Percentiles rank a stretch among this genome's conserved stretches.
These are phyloP conservation scores for Pseudonectria foliicola DNA, from an alignment of 2,329 filamentous ascomycete genomes.

Conservation along the genomic window DNA sequence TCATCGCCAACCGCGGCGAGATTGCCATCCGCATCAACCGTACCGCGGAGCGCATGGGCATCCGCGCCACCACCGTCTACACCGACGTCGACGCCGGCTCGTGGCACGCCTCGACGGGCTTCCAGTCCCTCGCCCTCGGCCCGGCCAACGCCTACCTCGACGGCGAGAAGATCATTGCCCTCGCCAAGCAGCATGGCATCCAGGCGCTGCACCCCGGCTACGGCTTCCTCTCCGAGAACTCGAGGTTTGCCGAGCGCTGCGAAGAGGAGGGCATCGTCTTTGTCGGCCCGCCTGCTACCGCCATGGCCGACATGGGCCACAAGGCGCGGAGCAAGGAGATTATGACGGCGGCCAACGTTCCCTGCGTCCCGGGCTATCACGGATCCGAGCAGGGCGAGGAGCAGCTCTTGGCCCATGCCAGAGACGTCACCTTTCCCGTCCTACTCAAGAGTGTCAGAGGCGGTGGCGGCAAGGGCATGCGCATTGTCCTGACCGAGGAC, in stretches of 20 bases:
- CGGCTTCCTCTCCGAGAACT: slow-evolving; percentile 92
- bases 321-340: slow-evolving; percentile 93
- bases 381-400: slow-evolving; percentile 69
- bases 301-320: slow-evolving; percentile 86
- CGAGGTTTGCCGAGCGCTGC: slow-evolving; percentile 80
- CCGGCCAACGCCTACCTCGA: slow-evolving; percentile 84
- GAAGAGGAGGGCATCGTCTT: slow-evolving; percentile 87
- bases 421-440: slow-evolving; percentile 61
- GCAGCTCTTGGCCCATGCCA: slow-evolving; percentile 60
- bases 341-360: slow-evolving; percentile 90
- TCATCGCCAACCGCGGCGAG: slow-evolving; percentile 95
- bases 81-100: slow-evolving; percentile 83
- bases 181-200: slow-evolving; percentile 80
- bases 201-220: slow-evolving; percentile 94
- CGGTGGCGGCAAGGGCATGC: slow-evolving; percentile 79
- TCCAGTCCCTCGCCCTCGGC: slow-evolving; percentile 77
- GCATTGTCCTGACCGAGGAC: slow-evolving; percentile 60
- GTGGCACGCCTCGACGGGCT: slow-evolving; percentile 82
- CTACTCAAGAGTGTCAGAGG: slow-evolving; percentile 74
- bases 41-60: slow-evolving; percentile 82
- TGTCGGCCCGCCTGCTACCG: slow-evolving; percentile 79
- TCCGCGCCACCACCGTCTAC: slow-evolving; percentile 89
- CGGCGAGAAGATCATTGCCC: slow-evolving; percentile 81
- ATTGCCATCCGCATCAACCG: slow-evolving; percentile 89
- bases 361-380: slow-evolving; percentile 94